phyloP scores from a whole-genome alignment of 441 rosid species.

The Populus hybrid region DNA sequence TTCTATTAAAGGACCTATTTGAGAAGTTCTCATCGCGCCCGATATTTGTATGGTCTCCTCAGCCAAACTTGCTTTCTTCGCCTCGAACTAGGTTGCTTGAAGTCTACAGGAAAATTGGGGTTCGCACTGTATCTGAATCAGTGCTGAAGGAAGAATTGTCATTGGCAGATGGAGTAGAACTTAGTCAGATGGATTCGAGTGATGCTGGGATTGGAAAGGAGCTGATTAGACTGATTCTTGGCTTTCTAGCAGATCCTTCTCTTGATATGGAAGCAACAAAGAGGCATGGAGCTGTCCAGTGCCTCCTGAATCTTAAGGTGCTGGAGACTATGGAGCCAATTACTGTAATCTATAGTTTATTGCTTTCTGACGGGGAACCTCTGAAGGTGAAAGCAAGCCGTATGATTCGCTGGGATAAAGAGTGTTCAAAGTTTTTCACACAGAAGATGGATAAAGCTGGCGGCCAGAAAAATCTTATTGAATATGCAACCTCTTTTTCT shows the following conservation, averaged over 20 bases:
- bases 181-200: slow-evolving; percentile 22
- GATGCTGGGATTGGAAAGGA: slow-evolving; percentile 27
- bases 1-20: slow-evolving; percentile 56
- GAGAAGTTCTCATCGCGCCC: slow-evolving; percentile 26
- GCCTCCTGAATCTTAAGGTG: slow-evolving; percentile 39
- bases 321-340: slow-evolving; percentile 43
- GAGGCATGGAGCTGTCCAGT: slow-evolving; percentile 44
- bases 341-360: slow-evolving; percentile 34
- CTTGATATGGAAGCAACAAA: slow-evolving; percentile 39
- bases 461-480: slow-evolving; percentile 37
- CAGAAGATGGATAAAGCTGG: slow-evolving; percentile 40
- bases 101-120: slow-evolving; percentile 50
- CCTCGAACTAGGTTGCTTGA: slow-evolving; percentile 46
- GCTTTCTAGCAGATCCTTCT: slow-evolving; percentile 50
- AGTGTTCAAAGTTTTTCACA: slow-evolving; percentile 37
- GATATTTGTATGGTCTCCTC: slow-evolving; percentile 70
- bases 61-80: slow-evolving; percentile 39
- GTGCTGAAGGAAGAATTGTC: slow-evolving; percentile 38
- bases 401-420: slow-evolving; percentile 64
- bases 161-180: slow-evolving; percentile 14
- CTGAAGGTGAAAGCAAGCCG: slow-evolving; percentile 25
- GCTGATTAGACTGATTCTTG: slow-evolving; percentile 52
- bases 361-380: slow-evolving; percentile 38
- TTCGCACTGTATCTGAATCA: slow-evolving; percentile 51
- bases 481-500: slow-evolving; percentile 52